phyloP scores from a whole-genome alignment of 1,284 basidiomycete genomes.

The Flammula alnicola region DNA sequence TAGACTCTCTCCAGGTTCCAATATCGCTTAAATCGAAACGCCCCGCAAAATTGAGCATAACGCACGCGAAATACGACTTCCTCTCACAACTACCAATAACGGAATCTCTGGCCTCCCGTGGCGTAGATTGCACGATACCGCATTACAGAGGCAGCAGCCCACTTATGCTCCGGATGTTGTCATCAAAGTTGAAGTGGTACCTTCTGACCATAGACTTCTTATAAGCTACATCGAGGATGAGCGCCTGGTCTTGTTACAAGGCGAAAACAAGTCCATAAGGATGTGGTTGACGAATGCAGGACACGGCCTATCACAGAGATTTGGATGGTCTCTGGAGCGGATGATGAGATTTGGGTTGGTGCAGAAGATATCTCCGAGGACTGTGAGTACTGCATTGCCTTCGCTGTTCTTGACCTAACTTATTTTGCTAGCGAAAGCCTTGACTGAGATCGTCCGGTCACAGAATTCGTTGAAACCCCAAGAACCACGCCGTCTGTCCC shows the following conservation, averaged over 20 bases:
- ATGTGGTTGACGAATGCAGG: conserved; percentile 70
- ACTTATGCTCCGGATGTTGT: conserved; percentile 69
- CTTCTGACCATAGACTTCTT: conserved; percentile 60
- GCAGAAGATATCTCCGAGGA: conserved; percentile 17
- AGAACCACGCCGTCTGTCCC: conserved; percentile 50
- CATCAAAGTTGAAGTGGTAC: conserved; percentile 61
- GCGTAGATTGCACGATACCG: conserved; percentile 73
- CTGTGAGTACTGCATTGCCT: conserved; percentile 12
- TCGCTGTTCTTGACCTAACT: conserved; percentile 5
- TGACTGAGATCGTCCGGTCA: conserved; percentile 48
- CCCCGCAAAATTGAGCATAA: conserved; percentile 57
- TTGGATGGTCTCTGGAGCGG: conserved; percentile 65
- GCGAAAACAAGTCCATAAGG: conserved; percentile 58
- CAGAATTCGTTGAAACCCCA: conserved; percentile 58
- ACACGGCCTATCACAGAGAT: conserved; percentile 59
- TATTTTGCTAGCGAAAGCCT: conserved; percentile 23
- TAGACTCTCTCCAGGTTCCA: conserved; percentile 54
- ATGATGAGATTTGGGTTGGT: conserved; percentile 66
- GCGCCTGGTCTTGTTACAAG: conserved; percentile 57
- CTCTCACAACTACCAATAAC: conserved; percentile 63
- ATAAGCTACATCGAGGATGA: conserved; percentile 60
- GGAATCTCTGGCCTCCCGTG: conserved; percentile 67
- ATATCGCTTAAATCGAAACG: conserved; percentile 58
- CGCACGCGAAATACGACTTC: conserved; percentile 65
- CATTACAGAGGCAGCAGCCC: conserved; percentile 64